These are phyloP conservation scores for Zygoascus flipseniorum DNA, from an alignment of 805 yeast genomes.

Conservation along the genomic window DNA sequence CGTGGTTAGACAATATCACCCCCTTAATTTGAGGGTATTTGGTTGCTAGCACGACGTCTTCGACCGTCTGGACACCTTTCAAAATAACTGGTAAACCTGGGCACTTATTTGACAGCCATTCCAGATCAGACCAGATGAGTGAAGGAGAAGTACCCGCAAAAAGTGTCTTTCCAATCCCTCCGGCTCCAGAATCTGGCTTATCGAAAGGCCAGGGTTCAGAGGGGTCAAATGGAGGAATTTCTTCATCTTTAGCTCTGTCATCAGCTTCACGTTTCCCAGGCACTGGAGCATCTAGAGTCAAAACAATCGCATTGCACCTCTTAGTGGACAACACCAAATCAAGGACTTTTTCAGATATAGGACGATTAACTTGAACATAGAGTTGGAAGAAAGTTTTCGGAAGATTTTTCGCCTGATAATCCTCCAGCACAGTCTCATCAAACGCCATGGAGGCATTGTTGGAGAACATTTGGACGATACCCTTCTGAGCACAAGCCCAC, in stretches of 20 bases:
- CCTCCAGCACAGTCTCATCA: conserved; percentile 18
- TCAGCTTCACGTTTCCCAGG: conserved; percentile 49
- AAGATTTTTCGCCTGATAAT: conserved; percentile 17
- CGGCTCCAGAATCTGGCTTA: conserved; percentile 3
- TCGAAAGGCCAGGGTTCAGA: conserved; percentile 8
- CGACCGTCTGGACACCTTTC: conserved; percentile 62
- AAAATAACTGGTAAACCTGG: conserved; percentile 41
- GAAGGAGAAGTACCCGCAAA: conserved; percentile 26
- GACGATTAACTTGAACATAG: conserved; percentile 24
- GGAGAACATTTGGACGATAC: conserved; percentile 37
- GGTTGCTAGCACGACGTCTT: conserved; percentile 53
- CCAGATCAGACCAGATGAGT: conserved; percentile 25
- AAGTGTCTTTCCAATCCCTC: conserved; percentile 25
- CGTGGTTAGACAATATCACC: conserved; percentile 57
- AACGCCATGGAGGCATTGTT: conserved; percentile 27
- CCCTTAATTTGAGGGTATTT: conserved; percentile 46
- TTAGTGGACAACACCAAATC: conserved; percentile 23
- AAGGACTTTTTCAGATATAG: conserved; percentile 19
- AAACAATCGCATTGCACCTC: conserved; percentile 38
- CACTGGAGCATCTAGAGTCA: conserved; percentile 49
- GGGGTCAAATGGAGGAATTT: conserved; percentile 16
- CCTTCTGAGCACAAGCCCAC: conserved; percentile 31
- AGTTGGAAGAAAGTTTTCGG: conserved; percentile 23
- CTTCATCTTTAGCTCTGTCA: conserved; percentile 17
- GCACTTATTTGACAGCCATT: conserved; percentile 21